Conservation (phyloP, 139 green algal genomes). For the Chlamydomonas schloesseri region DNA sequence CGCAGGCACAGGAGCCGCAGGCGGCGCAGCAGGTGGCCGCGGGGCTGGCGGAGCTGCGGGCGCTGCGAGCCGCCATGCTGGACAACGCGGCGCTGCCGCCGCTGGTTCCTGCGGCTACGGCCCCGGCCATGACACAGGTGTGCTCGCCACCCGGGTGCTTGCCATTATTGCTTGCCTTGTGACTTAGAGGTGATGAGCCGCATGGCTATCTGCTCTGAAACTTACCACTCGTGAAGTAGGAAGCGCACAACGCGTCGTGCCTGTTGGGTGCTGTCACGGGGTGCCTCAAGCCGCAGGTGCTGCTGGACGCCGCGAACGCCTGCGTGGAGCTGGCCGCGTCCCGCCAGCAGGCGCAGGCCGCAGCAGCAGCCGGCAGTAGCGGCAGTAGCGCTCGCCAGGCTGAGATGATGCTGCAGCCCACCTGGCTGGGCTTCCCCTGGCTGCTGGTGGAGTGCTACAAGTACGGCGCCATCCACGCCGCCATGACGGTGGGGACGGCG, state of each 20-base stretch:
- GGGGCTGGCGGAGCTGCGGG: not conserved
- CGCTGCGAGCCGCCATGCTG: constrained; percentile 9
- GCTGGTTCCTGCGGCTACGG: not conserved
- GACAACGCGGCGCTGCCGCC: not conserved
- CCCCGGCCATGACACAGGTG: not conserved
- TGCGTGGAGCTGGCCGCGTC: not conserved
- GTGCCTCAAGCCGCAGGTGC: not conserved
- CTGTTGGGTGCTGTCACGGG: no score
- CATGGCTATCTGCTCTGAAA: no score
- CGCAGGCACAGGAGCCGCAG: not conserved
- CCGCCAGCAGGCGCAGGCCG: not conserved
- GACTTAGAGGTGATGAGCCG: no score
- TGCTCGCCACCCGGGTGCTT: no score
- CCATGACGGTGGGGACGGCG: constrained; percentile 28
- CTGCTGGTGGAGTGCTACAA: constrained; percentile 67
- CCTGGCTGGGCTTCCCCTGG: constrained; percentile 63
- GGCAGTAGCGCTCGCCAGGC: not conserved
- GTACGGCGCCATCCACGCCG: constrained; percentile 45
- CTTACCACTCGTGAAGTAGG: no score
- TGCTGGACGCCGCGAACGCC: constrained; percentile 28
- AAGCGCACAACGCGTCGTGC: no score
- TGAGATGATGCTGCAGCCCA: not conserved
- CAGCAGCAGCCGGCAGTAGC: not conserved
- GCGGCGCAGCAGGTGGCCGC: constrained; percentile 4
- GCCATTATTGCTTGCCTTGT: no score